Percentiles rank a stretch among this genome's conserved stretches.
These are phyloP conservation scores for Coemansia sp. DNA, from an alignment of 192 early-diverging fungal genomes.

Conservation along the genomic window DNA sequence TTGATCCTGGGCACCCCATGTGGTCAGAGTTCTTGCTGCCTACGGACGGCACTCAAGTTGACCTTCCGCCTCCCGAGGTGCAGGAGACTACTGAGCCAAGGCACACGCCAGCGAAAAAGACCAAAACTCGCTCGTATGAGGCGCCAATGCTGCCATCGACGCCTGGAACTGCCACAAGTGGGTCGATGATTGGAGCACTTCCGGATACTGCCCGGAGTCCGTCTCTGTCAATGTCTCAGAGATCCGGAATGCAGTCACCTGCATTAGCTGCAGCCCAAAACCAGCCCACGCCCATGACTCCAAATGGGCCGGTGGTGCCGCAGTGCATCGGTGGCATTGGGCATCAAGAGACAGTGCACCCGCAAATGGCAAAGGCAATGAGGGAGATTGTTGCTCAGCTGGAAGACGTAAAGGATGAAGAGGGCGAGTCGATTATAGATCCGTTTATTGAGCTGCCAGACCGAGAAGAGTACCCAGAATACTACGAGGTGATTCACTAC, in stretches of 20 bases:
- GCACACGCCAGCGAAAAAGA: slow-evolving; percentile 22
- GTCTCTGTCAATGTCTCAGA: slow-evolving; percentile 2
- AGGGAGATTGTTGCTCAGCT: slow-evolving; percentile 41
- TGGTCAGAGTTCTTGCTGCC: slow-evolving; percentile 53
- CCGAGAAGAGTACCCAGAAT: slow-evolving; percentile 82
- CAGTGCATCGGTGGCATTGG: slow-evolving; percentile 54
- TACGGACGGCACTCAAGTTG: slow-evolving; percentile 44
- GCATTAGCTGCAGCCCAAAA: not conserved
- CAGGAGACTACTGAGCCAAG: slow-evolving; percentile 13
- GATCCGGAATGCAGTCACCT: slow-evolving; percentile 1
- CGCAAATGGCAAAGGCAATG: slow-evolving; percentile 44
- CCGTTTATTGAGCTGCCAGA: slow-evolving; percentile 77
- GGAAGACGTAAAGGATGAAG: slow-evolving; percentile 23
- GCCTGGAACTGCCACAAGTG: not conserved
- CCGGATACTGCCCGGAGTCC: not conserved
- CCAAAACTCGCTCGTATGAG: slow-evolving; percentile 13
- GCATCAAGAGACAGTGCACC: slow-evolving; percentile 36
- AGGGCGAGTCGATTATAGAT: slow-evolving; percentile 66
- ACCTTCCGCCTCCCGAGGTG: slow-evolving; percentile 35
- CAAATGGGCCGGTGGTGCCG: slow-evolving; percentile 24
- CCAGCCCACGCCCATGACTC: slow-evolving; percentile 4
- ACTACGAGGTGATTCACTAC: slow-evolving; percentile 77
- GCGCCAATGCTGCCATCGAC: not conserved
- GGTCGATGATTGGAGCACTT: not conserved
- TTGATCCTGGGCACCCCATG: slow-evolving; percentile 56